phyloP scores from a whole-genome alignment of 1,284 basidiomycete genomes.

The Athelia sp. region DNA sequence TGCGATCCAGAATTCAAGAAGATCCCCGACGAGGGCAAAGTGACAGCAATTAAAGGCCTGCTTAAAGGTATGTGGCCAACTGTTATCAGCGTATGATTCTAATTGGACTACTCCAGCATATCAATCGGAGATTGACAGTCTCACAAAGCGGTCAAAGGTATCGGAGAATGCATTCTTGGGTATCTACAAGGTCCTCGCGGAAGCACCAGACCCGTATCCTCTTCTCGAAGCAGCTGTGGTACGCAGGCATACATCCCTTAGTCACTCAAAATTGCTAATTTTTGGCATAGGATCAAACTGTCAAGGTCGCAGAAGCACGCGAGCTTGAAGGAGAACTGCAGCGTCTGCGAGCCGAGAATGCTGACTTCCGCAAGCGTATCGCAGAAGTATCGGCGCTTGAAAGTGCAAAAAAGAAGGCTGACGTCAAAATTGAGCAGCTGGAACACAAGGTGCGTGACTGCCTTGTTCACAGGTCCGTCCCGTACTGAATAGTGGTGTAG shows the following conservation, averaged over 20 bases:
- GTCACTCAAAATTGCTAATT: not conserved
- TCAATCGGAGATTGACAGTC: slow-evolving; percentile 92
- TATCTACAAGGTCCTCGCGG: slow-evolving; percentile 90
- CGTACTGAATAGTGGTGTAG: slow-evolving; percentile 29
- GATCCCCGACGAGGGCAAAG: slow-evolving; percentile 82
- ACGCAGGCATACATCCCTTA: slow-evolving; percentile 20
- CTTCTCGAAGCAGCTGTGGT: slow-evolving; percentile 91
- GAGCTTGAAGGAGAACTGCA: slow-evolving; percentile 71
- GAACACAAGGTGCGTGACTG: slow-evolving; percentile 68
- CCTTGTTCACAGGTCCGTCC: too few relatives aligned
- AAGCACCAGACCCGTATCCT: slow-evolving; percentile 95
- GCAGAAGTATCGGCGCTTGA: slow-evolving; percentile 65
- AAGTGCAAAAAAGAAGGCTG: slow-evolving; percentile 72
- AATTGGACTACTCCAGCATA: slow-evolving; percentile 59
- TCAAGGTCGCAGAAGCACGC: slow-evolving; percentile 77
- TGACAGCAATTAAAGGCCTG: slow-evolving; percentile 79
- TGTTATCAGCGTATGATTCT: slow-evolving; percentile 1
- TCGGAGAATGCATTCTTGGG: slow-evolving; percentile 93
- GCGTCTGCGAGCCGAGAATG: slow-evolving; percentile 75
- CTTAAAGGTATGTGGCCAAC: slow-evolving; percentile 61
- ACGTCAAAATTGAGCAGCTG: slow-evolving; percentile 68
- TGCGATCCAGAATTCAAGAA: slow-evolving; percentile 81
- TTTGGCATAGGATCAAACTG: slow-evolving; percentile 74
- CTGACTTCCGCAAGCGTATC: slow-evolving; percentile 67
- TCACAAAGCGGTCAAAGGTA: slow-evolving; percentile 87